phyloP scores from a whole-genome alignment of 2,329 filamentous ascomycete species.

The Xylaria digitata region DNA sequence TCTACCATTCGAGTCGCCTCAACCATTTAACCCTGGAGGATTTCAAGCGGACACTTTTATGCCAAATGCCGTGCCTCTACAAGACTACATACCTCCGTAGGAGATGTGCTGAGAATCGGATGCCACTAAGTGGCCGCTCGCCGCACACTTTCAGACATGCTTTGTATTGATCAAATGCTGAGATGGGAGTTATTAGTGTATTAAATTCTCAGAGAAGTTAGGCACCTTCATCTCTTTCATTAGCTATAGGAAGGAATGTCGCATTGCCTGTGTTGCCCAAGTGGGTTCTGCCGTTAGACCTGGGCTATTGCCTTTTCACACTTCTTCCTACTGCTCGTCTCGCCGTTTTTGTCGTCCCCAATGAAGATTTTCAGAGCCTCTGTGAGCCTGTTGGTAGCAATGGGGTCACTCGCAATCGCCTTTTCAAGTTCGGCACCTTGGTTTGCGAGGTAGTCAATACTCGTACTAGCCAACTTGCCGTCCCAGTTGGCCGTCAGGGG shows the following conservation, averaged over 20 bases:
- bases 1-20: conserved; percentile 33
- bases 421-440: conserved; percentile 56
- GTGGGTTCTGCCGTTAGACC: conserved; percentile 4
- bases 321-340: conserved; percentile 53
- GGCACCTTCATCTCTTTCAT: conserved; percentile 1
- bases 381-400: conserved; percentile 53
- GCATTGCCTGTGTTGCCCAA: background rate
- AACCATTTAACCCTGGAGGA: conserved; percentile 17
- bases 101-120: background rate
- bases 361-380: conserved; percentile 57
- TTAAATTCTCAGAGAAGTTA: background rate
- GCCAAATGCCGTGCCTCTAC: conserved; percentile 32
- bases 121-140: conserved; percentile 20
- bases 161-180: conserved; percentile 7
- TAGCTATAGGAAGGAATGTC: background rate
- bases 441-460: conserved; percentile 60
- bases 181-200: conserved; percentile 3
- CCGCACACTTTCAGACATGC: background rate
- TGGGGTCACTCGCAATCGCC: conserved; percentile 55
- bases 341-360: conserved; percentile 44
- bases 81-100: conserved; percentile 37
- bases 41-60: conserved; percentile 30
- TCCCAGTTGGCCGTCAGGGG: conserved; percentile 57
- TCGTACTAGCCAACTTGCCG: conserved; percentile 50
- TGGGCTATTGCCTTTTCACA: conserved; percentile 49